These are phyloP conservation scores for Colletotrichum camelliae DNA, from an alignment of 2,329 filamentous ascomycete genomes.

Conservation along the genomic window DNA sequence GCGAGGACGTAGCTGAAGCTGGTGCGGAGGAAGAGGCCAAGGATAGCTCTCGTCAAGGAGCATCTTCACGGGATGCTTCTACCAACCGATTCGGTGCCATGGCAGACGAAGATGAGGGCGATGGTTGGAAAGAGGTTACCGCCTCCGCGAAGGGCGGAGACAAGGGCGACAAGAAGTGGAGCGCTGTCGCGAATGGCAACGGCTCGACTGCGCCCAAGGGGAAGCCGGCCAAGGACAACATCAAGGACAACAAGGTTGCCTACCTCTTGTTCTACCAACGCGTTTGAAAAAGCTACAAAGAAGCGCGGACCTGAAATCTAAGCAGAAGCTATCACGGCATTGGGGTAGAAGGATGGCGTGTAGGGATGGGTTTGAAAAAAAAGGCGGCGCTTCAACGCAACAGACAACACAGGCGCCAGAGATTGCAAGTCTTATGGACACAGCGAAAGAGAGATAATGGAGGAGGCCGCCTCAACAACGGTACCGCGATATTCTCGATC, in stretches of 20 bases:
- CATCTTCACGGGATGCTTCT: slow-evolving; percentile 40
- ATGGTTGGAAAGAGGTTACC: slow-evolving; percentile 85
- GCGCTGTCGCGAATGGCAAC: slow-evolving; percentile 63
- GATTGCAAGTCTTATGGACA: background rate
- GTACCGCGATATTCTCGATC: background rate
- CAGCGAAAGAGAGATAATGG: background rate
- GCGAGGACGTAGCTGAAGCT: slow-evolving; percentile 87
- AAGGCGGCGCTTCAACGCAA: background rate
- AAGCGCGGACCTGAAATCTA: background rate
- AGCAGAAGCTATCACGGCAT: background rate
- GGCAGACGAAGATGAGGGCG: slow-evolving; percentile 69
- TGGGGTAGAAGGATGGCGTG: background rate
- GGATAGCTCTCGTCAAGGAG: slow-evolving; percentile 69
- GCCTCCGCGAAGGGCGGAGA: slow-evolving; percentile 36
- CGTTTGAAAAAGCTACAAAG: slow-evolving; percentile 48
- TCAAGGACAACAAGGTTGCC: slow-evolving; percentile 95
- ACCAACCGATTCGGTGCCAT: slow-evolving; percentile 78
- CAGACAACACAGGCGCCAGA: background rate
- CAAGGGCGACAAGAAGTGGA: slow-evolving; percentile 75
- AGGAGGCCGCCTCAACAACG: background rate
- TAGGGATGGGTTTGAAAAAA: background rate
- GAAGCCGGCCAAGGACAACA: slow-evolving; percentile 61
- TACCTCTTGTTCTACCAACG: slow-evolving; percentile 96
- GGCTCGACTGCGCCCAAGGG: slow-evolving; percentile 58
- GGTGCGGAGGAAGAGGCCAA: slow-evolving; percentile 81